Base-by-base conservation (phyloP, 495 filamentous ascomycete genomes). In the Penicillium herquei region DNA sequence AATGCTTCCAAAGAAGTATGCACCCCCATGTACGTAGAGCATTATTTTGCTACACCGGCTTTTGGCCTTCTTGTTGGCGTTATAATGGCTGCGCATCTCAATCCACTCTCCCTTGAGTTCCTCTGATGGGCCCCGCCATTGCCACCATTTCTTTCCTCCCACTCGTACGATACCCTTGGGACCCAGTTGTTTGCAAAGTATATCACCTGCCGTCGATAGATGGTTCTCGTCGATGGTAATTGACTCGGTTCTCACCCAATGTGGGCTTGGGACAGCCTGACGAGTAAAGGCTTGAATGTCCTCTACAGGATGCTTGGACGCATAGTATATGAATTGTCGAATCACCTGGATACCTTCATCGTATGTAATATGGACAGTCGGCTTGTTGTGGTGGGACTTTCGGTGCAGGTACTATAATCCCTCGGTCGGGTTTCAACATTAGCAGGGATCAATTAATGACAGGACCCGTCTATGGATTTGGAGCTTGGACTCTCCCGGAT, bases 281-380 rank as follows among this genome's bases (percentile, higher is more conserved):
- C 81, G 76, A 0, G 92, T 95, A 70, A 97, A 97, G 17, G 83
- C 84, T 63, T 98, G 93, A 14, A 97, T 68, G 33, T 98, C 92
- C 70, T 98, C 93, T 54, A 98, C 87, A 0, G 89, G 90, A 65
- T 96, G 91, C 56, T 88, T 84, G 1, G 91, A 92, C 1, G 91
- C 87, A 63, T 90, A 89, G 14, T 72, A 63, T 18, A 98, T 83
- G 71, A 98, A 98, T 35, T 85, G 84, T 46, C 89, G 89, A 56
- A 97, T 85, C 17, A 97, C 78, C 31, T 87, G 81, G n/a, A 98
- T 79, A n/a, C 91, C 92, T 71, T 96, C 88, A 62, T 96, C 89
- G 69, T 98, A 98, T 21, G 91, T 91, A 57, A 98, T 83, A 63
- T 93, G 90, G 1, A 87, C 85, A 17, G 87, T 92, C 1, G 92